Base-by-base conservation (phyloP, 2,329 filamentous ascomycete genomes). In the Pseudopithomyces maydicus region DNA sequence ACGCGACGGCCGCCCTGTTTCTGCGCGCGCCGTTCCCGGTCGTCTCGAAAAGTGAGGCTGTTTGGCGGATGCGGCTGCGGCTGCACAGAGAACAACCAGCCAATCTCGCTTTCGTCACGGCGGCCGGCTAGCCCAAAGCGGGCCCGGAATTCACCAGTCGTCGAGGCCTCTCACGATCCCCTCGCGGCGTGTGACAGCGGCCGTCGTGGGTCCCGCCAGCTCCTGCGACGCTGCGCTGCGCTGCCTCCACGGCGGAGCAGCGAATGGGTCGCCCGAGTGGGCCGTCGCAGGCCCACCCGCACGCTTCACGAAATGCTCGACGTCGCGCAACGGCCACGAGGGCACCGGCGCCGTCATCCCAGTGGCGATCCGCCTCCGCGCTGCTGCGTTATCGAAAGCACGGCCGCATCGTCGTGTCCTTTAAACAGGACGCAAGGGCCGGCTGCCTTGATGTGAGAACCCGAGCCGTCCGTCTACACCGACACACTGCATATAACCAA, bases 341-440 rank as follows among this genome's bases (percentile, higher is more conserved):
- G 58, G 62, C 67, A 59, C 48, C 57, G 42, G 59, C 61, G 59
- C 58, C 53, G 62, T 58, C 57, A 57, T 61, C 61, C 63, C 66
- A 63, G 58, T 67, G 66, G 67, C 65, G 62, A 70, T 70, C 64
- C 46, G 60, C 57, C 65, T 53, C 59, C 54, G 63, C 57, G 61
- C 58, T 61, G 26, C 26, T 29, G 51, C 57, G 56, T 56, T 61
- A 59, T 64, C 61, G 60, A 62, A 66, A 52, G 66, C 65, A 64
- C 62, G 59, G 63, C 59, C 66, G 62, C 52, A 58, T 67, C 65
- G 65, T 61, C 58, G 61, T 47, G 54, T 51, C 52, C 67, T 70
- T 68, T 65, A 68, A 64, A 63, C 67, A 68, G 63, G 64, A 74
- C 68, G 70, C 70, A 74, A 74, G 71, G 72, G 64, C 71, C 64